A percentile compares a stretch with the other conserved stretches of the same genome.
Evolutionary conservation across 768 basidiomycete genomes (phyloP).

Genomic region (Dentipellis fragilis): DNA sequence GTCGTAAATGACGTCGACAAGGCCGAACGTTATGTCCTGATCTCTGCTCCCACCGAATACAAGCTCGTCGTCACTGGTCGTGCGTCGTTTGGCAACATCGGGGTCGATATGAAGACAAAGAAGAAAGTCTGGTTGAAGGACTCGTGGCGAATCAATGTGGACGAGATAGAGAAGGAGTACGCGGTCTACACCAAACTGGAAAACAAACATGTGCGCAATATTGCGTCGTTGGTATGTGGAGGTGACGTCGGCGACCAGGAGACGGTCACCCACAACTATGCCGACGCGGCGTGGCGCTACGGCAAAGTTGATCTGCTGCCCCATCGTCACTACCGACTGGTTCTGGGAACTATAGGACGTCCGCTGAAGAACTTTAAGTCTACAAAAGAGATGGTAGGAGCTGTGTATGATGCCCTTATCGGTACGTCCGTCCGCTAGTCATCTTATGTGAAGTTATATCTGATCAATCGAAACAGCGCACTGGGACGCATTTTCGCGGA

Average conservation of each 20-base stretch:
- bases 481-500: background rate
- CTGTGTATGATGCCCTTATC: background rate
- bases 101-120: background rate
- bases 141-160: background rate
- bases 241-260: background rate
- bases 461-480: background rate
- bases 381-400: background rate
- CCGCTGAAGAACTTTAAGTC: background rate
- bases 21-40: background rate
- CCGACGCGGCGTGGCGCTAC: background rate
- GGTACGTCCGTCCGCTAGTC: background rate
- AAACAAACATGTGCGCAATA: background rate
- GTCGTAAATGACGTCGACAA: background rate
- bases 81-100: background rate
- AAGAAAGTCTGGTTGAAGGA: background rate
- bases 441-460: background rate
- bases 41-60: background rate
- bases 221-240: background rate
- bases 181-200: background rate
- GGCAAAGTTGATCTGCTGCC: background rate
- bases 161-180: background rate
- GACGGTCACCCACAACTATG: background rate
- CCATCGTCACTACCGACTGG: background rate
- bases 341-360: background rate
- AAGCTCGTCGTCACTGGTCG: background rate